Evolutionary conservation across 1,284 basidiomycete genomes (phyloP), one percentile per base, ranked within the genome.

Genomic region (Rhizoctonia solani): DNA sequence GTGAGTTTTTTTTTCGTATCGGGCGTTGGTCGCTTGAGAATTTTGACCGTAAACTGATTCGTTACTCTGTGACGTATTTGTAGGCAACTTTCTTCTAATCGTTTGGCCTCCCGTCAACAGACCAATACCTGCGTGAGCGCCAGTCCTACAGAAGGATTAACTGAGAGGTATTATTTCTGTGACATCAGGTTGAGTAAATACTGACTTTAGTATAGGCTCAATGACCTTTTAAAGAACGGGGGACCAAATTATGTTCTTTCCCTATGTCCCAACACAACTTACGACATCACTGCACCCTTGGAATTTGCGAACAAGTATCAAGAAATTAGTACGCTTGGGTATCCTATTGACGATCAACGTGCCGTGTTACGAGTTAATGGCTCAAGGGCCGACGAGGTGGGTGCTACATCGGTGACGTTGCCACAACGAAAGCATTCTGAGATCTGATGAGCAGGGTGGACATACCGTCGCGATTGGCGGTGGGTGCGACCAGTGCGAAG

Each of bases 241-340:
- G 54, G 54, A 58, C 82, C 85, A 71, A 87, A 86, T 25, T 91
- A 85, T 73, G 78, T 79, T 14, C 81, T 93, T 1, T 80, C 77
- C 25, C 81, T 93, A 3, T 93, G 91, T 75, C 84, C 85, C 0
- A 76, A 79, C 49, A 76, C 82, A 56, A 77, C 82, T 56, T 93
- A 93, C 73, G 70, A 81, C 68, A 82, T 92, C 67, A 80, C 83
- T 49, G 82, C 84, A 0, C 84, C 88, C 1, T 80, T 93, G 66
- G 76, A 81, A 19, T 92, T 91, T 73, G 80, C 85, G 1, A 82
- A 84, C 5, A 79, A 83, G 0, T 78, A 85, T 72, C 87, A 93
- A 77, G 91, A 93, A 76, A 92, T 93, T 52, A 89, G 85, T 71
- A 93, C 91, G 0, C 74, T 81, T 3, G 89, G 88, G 13, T 89